These are phyloP conservation scores for Rhododendron ferrugineum DNA, from an alignment of 148 eudicot species.

Conservation along the genomic window DNA sequence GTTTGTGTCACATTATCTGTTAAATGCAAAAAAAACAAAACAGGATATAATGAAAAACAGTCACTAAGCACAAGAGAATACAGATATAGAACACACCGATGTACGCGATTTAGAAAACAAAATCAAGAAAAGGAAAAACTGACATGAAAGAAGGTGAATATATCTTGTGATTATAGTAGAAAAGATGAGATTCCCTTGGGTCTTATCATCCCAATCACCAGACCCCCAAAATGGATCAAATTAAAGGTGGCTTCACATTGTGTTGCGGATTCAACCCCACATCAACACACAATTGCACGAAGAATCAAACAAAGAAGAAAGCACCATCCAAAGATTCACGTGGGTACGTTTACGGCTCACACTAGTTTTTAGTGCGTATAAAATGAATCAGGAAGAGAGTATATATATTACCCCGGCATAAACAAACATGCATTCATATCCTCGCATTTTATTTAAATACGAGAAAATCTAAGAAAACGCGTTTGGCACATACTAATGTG, in stretches of 20 bases:
- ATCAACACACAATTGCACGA: neutral
- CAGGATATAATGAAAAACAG: neutral
- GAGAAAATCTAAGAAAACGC: too few relatives aligned
- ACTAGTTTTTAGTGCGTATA: neutral
- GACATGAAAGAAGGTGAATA: neutral
- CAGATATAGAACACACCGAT: neutral
- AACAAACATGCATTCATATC: too few relatives aligned
- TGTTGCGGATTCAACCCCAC: neutral
- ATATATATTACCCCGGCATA: neutral
- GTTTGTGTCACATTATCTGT: constrained; percentile 13
- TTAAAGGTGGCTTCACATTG: neutral
- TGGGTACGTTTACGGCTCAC: neutral
- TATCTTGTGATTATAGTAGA: neutral
- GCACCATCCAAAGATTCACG: neutral
- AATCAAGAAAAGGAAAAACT: neutral
- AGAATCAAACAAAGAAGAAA: neutral
- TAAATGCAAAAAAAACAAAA: neutral
- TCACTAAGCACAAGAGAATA: neutral
- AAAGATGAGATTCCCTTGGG: neutral
- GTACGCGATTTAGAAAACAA: neutral
- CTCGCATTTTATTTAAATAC: too few relatives aligned
- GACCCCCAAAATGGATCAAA: neutral
- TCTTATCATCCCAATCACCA: neutral
- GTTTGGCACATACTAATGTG: too few relatives aligned
- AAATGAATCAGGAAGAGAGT: neutral